These are phyloP conservation scores for Erysiphe pulchra DNA, from an alignment of 2,329 filamentous ascomycete species.

Conservation along the genomic window DNA sequence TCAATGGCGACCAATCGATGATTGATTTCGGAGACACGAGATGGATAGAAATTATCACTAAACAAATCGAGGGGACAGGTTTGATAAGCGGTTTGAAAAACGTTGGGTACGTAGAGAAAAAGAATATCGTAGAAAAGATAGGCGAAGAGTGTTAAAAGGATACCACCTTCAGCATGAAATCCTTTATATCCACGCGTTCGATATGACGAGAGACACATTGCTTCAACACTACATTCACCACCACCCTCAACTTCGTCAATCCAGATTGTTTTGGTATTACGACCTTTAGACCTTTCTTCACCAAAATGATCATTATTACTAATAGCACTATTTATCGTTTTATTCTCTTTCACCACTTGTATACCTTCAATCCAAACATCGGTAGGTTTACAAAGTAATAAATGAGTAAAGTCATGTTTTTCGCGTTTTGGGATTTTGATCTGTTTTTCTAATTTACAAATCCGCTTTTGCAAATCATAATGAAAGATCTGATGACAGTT, in stretches of 20 bases:
- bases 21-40: conserved; percentile 73
- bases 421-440: conserved; percentile 60
- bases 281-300: conserved; percentile 10
- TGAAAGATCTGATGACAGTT: conserved; percentile 84
- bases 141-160: conserved; percentile 71
- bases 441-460: conserved; percentile 70
- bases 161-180: conserved; percentile 77
- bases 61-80: conserved; percentile 81
- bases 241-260: conserved; percentile 45
- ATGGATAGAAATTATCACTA: conserved; percentile 75
- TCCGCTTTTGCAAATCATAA: conserved; percentile 78
- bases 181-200: conserved; percentile 67
- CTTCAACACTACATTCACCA: conserved; percentile 67
- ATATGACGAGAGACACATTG: conserved; percentile 80
- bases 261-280: conserved; percentile 60
- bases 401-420: conserved; percentile 83
- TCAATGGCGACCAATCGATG: conserved; percentile 62
- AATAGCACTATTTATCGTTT: conserved; percentile 1
- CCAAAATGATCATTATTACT: neutral
- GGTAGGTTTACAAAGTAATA: conserved; percentile 46
- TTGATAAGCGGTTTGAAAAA: conserved; percentile 90
- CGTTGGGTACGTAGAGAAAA: conserved; percentile 81
- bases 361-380: conserved; percentile 56
- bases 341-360: conserved; percentile 39
- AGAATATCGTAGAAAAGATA: conserved; percentile 86